Conservation (phyloP, 495 filamentous ascomycete genomes). For the Cetradonia linearis region DNA sequence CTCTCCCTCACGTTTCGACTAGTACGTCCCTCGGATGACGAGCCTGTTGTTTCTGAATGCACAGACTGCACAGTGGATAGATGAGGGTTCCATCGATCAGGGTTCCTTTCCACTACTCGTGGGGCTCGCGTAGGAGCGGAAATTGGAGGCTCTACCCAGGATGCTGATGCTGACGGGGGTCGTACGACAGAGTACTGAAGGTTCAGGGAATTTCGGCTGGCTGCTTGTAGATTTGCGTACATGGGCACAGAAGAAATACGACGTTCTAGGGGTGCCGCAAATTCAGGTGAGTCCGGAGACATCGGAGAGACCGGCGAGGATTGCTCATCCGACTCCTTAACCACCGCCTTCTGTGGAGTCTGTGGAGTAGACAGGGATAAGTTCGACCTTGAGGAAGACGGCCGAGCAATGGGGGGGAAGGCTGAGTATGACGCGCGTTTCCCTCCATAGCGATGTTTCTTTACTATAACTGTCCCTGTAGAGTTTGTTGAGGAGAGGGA, state of each 20-base stretch:
- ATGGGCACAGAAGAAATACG: conserved; percentile 22
- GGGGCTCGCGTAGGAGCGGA: conserved; percentile 19
- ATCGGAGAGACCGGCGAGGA: conserved; percentile 13
- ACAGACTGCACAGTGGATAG: conserved; percentile 66
- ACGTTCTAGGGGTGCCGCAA: conserved; percentile 8
- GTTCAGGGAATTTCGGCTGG: conserved; percentile 35
- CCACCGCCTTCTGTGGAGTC: conserved; percentile 14
- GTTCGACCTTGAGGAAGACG: conserved; percentile 22
- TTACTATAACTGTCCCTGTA: conserved; percentile 38
- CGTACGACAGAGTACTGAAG: conserved; percentile 42
- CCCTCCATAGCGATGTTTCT: conserved; percentile 21
- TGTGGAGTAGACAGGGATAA: conserved; percentile 18
- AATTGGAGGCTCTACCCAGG: conserved; percentile 36
- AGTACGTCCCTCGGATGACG: conserved; percentile 27
- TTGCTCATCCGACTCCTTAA: conserved; percentile 7
- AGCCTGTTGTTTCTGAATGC: conserved; percentile 48
- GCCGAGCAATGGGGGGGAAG: conserved; percentile 21
- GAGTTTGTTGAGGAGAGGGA: conserved; percentile 42
- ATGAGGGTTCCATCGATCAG: conserved; percentile 59
- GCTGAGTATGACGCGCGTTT: conserved; percentile 25
- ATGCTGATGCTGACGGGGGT: conserved; percentile 39
- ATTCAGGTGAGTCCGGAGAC: conserved; percentile 15
- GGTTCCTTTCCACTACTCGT: conserved; percentile 32
- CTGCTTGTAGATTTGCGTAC: conserved; percentile 32
- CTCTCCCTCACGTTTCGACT: conserved; percentile 24